Evolutionary conservation across 1,284 basidiomycete genomes (phyloP), one percentile per base, ranked within the genome.

Genomic region (Kwoniella shivajii): DNA sequence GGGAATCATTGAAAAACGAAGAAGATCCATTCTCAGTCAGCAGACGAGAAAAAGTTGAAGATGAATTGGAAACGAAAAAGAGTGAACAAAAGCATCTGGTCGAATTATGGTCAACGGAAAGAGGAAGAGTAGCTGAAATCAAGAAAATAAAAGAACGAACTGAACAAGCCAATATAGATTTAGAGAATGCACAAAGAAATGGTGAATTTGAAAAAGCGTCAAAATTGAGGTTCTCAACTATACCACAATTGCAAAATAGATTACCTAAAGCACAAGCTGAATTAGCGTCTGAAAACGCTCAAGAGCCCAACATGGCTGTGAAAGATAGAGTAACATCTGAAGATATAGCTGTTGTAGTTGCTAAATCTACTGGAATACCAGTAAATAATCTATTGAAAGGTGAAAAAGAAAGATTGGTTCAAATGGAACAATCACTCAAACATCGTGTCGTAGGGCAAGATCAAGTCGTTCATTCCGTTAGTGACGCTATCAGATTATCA

Each of bases 291-390:
- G 74, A 77, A 27, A 74, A 79, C 11, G 57, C 69, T 27, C 79
- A 77, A 37, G 79, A 81, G 75, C 80, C 48, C 62, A 78, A 53
- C 45, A 80, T 85, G 41, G 87, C 90, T 82, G 79, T 95, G 31
- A 86, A 91, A 64, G 92, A 94, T 65, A 82, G 91, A 45, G 91
- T 97, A 7, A 94, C 90, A 3, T 87, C 86, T 20, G 87, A 87
- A 68, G 92, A 95, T 73, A 92, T 96, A 56, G 86, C 93, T 0
- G 80, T 88, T 5, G 93, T 96, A 10, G 87, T 92, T 5, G 89
- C 89, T n/a, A 88, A 87, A 72, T 83, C 88, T 1, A 96, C 93
- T 0, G 93, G 93, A 14, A 93, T 97, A 38, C 93, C 94, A 0
- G 90, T 95, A 1, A 85, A 89, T 72, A 92, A 88, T 66, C 78